Conservation (phyloP, 2,329 filamentous ascomycete genomes). For the Ceratocystis lukuohia region DNA sequence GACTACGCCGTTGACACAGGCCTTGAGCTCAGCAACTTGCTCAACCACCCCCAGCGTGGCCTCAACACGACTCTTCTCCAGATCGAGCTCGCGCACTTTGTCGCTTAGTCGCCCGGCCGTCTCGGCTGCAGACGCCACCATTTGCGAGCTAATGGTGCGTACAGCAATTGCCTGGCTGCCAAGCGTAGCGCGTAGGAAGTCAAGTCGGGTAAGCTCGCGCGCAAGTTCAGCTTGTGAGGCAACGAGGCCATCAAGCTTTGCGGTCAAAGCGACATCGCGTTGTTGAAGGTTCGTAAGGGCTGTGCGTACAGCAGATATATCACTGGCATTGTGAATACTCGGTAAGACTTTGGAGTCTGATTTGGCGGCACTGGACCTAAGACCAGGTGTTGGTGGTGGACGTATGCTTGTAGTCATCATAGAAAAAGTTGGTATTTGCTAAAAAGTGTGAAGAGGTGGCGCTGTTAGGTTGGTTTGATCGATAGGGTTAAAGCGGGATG, state of each 20-base stretch:
- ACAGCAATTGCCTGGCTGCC: conserved; percentile 77
- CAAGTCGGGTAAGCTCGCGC: conserved; percentile 73
- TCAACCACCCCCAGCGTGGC: conserved; percentile 85
- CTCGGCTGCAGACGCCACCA: conserved; percentile 73
- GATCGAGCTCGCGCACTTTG: conserved; percentile 74
- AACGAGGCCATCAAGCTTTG: conserved; percentile 61
- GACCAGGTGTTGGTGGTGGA: conserved; percentile 16
- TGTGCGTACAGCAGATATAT: conserved; percentile 64
- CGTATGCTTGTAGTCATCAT: conserved; percentile 14
- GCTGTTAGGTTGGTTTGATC: background rate
- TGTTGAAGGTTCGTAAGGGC: conserved; percentile 61
- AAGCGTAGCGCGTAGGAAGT: conserved; percentile 76
- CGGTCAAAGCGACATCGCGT: conserved; percentile 61
- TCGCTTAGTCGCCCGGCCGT: conserved; percentile 77
- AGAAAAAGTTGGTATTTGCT: conserved; percentile 17
- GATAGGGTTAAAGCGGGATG: background rate
- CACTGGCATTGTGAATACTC: conserved; percentile 55
- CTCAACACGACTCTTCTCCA: conserved; percentile 83
- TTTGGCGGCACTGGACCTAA: conserved; percentile 16
- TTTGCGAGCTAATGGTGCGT: conserved; percentile 72
- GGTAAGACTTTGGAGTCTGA: conserved; percentile 22
- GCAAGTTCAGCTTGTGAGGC: conserved; percentile 76
- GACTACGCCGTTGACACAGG: conserved; percentile 85
- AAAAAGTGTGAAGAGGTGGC: background rate
- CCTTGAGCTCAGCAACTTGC: conserved; percentile 91